phyloP scores from a whole-genome alignment of 495 filamentous ascomycete species.

The Pyrenopolyporus hunteri region DNA sequence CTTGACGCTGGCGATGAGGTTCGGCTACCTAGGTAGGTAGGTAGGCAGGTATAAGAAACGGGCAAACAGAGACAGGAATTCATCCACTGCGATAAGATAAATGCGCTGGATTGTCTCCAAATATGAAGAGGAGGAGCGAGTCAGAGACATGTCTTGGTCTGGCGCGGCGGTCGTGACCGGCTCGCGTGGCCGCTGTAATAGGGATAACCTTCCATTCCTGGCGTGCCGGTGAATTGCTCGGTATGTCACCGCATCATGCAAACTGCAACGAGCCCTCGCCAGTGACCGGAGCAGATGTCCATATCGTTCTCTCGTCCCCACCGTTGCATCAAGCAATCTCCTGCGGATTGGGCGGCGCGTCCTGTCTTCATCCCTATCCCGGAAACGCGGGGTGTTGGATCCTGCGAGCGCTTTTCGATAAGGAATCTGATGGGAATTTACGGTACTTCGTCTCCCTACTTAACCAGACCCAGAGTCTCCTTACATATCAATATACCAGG shows the following conservation, averaged over 20 bases:
- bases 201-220: constrained; percentile 36
- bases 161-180: constrained; percentile 21
- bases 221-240: constrained; percentile 18
- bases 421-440: no score
- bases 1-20: no score
- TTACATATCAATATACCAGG: no score
- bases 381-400: constrained; percentile 30
- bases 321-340: constrained; percentile 37
- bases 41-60: no score
- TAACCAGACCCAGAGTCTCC: no score
- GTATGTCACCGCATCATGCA: constrained; percentile 33
- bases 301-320: constrained; percentile 21
- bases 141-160: constrained; percentile 33
- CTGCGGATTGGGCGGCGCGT: constrained; percentile 9
- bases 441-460: no score
- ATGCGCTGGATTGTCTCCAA: constrained; percentile 12
- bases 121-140: constrained; percentile 12
- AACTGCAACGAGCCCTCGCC: constrained; percentile 14
- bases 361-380: constrained; percentile 10
- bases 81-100: constrained; percentile 21
- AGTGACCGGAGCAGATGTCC: constrained; percentile 30
- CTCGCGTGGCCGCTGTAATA: constrained; percentile 25
- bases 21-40: no score
- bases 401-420: constrained; percentile 1
- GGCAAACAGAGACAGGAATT: constrained; percentile 18